Base-by-base conservation (phyloP, 2,329 filamentous ascomycete species). In the Xylariales sp. region DNA sequence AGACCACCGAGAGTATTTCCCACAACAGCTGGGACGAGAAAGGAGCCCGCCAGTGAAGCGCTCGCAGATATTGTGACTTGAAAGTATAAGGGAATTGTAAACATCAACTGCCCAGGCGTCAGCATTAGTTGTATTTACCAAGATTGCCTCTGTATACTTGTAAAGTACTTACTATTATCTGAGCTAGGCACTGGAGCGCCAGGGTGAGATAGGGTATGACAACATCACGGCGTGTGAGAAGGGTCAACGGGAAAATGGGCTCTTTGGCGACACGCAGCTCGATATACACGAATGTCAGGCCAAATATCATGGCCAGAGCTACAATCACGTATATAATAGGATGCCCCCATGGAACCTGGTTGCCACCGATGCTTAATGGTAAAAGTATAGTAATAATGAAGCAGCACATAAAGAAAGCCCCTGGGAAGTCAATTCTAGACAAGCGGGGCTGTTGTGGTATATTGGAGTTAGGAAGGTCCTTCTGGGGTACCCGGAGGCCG, bases 1-100 rank as follows among this genome's bases (percentile, higher is more conserved):
- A 78, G 52, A 0, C 70, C 70, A 2, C 70, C 72, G 6, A 66
- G 37, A 0, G 71, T 67, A 40, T 77, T 77, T 4, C 74, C 74
- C 0, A 65, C 51, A 4, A 77, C 71, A 0, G 73, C 68, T 0
- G 73, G 73, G 12, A 76, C 55, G 0, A 78, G 54, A 40, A 74
- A 69, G 0, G 16, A 17, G 5, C 40, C 40, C 60, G 72, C 70
- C 6, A 57, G 53, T 0, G 67, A 66, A 6, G 62, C 62, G 2
- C 65, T 67, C 4, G 63, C 65, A 4, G 59, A 54, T 6, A 60
- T 53, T 0, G 71, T 70, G 5, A 72, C 65, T 41, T 76, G 70
- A 44, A 76, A 76, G 51, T 76, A 77, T 0, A 77, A 51, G 0
- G 73, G 72, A 1, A 76, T 58, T 0, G 62, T 59, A 24, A 67